Evolutionary conservation across 345 rosid genomes (phyloP), one percentile per base, ranked within the genome.

Genomic region (Gossypium arboreum): DNA sequence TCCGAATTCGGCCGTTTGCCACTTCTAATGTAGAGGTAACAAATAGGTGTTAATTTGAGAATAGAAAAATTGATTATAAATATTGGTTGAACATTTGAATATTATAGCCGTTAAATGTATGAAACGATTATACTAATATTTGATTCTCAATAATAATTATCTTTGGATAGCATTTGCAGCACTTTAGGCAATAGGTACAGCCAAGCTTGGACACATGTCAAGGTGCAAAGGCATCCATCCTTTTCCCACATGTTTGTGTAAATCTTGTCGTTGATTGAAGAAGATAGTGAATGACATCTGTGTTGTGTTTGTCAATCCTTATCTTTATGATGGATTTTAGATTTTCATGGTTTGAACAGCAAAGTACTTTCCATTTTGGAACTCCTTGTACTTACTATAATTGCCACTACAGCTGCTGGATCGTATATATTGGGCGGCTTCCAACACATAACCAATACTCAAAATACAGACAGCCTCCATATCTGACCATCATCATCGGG

Each of bases 161-260:
- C 41, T 48, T 66, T 7, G 34, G 34, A 11, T 75, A 2, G 25
- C 25, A 24, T 24, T 24, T 1, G 59, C 16, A 51, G 18, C 55
- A 67, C 20, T 45, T 51, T 69, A 69, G 22, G 12, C 29, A n/a
- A 25, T 20, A 10, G 50, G 65, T 18, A 50, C 67, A 67, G 72
- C 75, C 69, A 13, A 60, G 55, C 44, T 22, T 12, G 75, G 76
- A 69, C 82, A 80, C 17, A 52, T 79, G 86, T 77, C 79, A 73
- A 51, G 12, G 50, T 47, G n/a, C 18, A 3, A 2, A 56, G 39
- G 22, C 45, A 8, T 22, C 34, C 57, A 27, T 20, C 68, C 16
- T 45, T 45, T 11, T 45, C 10, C 7, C 5, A 18, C 70, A 68
- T 82, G 80, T 76, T 22, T 80, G 54, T 56, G 64, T 67, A 65